A percentile compares a stretch with the other conserved stretches of the same genome.
phyloP scores from a whole-genome alignment of 495 filamentous ascomycete species.

The Lepraria neglecta region DNA sequence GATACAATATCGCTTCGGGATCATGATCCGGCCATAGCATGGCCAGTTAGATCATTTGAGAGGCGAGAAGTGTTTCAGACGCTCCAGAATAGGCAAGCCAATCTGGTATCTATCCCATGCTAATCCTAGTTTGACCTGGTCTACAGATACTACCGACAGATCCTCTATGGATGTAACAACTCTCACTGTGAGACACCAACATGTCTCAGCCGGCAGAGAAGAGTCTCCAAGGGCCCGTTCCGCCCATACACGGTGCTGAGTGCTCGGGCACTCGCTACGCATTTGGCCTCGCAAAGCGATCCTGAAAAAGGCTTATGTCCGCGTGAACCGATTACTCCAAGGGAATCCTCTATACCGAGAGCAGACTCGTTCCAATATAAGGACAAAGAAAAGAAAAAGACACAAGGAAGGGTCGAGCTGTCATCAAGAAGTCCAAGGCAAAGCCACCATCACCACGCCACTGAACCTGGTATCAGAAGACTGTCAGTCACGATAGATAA shows the following conservation, averaged over 20 bases:
- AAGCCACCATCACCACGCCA: background rate
- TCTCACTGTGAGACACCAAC: constrained; percentile 66
- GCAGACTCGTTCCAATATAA: background rate
- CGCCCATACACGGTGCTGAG: constrained; percentile 63
- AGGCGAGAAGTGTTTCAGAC: constrained; percentile 25
- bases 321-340: background rate
- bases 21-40: constrained; percentile 40
- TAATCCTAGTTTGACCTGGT: background rate
- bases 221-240: constrained; percentile 59
- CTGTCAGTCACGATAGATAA: background rate
- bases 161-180: constrained; percentile 73
- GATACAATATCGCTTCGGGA: constrained; percentile 48
- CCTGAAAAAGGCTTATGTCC: constrained; percentile 69
- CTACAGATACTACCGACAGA: constrained; percentile 69
- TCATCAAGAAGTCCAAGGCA: background rate
- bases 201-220: constrained; percentile 71
- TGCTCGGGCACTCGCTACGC: constrained; percentile 70
- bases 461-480: background rate
- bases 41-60: constrained; percentile 29
- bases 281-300: constrained; percentile 72
- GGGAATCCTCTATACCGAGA: background rate
- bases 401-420: background rate
- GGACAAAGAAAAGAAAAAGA: background rate
- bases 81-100: constrained; percentile 19
- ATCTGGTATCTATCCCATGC: background rate